phyloP scores from a whole-genome alignment of 1,284 basidiomycete genomes.

The Ustanciosporium gigantosporum region DNA sequence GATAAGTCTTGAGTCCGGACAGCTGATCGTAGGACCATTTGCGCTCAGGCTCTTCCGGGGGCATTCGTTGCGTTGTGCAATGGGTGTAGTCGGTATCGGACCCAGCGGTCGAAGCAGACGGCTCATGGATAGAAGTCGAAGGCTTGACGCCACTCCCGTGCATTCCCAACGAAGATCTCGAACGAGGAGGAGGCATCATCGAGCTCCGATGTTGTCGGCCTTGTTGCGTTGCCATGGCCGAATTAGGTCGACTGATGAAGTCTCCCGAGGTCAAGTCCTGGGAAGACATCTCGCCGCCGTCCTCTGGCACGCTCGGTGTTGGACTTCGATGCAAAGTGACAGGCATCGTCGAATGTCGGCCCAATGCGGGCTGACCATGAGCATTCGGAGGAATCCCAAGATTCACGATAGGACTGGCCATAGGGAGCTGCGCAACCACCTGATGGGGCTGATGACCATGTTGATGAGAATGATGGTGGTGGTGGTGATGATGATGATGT shows the following conservation, averaged over 20 bases:
- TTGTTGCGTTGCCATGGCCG: constrained; percentile 12
- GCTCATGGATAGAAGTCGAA: not conserved
- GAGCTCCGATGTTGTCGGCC: constrained; percentile 19
- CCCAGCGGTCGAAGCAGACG: constrained; percentile 3
- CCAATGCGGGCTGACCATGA: constrained; percentile 3
- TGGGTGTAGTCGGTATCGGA: too few species aligned
- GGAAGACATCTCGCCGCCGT: constrained; percentile 52
- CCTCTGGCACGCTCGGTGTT: constrained; percentile 50
- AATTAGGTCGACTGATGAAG: constrained; percentile 27
- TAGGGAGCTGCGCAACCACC: not conserved
- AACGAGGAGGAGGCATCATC: constrained; percentile 33
- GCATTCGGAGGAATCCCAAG: constrained; percentile 18
- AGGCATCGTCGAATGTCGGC: constrained; percentile 46
- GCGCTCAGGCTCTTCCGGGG: constrained; percentile 4
- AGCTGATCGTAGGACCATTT: constrained; percentile 46
- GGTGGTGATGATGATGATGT: constrained; percentile 16
- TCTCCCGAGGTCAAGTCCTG: constrained; percentile 30
- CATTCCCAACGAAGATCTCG: constrained; percentile 20
- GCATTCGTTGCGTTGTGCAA: constrained; percentile 2
- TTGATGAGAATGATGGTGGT: constrained; percentile 17
- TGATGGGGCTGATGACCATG: constrained; percentile 1
- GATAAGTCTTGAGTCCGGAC: constrained; percentile 46
- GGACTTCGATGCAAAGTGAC: constrained; percentile 34
- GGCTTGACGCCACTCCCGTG: constrained; percentile 10
- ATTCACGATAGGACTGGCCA: constrained; percentile 4